phyloP scores from a whole-genome alignment of 1,284 basidiomycete species.

The Trichosporon inkin region DNA sequence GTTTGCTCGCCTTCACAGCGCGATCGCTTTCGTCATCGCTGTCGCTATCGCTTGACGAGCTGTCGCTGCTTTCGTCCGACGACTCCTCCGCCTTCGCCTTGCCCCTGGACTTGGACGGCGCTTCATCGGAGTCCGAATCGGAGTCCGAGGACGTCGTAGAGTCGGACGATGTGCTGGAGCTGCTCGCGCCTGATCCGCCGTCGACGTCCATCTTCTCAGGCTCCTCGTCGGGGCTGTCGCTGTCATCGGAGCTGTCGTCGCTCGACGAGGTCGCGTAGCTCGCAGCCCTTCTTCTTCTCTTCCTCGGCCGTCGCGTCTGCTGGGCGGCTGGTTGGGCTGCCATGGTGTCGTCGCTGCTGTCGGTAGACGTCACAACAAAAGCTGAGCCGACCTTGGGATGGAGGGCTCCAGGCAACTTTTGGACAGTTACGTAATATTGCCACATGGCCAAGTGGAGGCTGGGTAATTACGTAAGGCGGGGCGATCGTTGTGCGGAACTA shows the following conservation, averaged over 20 bases:
- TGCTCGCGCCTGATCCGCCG: constrained; percentile 20
- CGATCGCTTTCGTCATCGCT: constrained; percentile 1
- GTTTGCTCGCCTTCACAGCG: background rate
- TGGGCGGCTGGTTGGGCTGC: constrained; percentile 16
- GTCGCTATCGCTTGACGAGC: constrained; percentile 10
- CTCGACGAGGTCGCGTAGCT: constrained; percentile 35
- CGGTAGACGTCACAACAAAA: background rate
- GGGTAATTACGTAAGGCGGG: background rate
- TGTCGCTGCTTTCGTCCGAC: background rate
- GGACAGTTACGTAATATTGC: constrained; percentile 12
- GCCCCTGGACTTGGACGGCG: constrained; percentile 8
- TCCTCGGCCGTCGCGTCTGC: constrained; percentile 24
- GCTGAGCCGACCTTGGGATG: background rate
- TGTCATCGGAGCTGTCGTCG: constrained; percentile 28
- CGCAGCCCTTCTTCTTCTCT: constrained; percentile 38
- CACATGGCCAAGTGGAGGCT: background rate
- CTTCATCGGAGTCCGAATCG: constrained; percentile 29
- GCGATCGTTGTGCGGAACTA: background rate
- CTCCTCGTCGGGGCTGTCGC: constrained; percentile 11
- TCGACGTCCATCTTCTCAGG: constrained; percentile 28
- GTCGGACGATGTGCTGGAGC: constrained; percentile 14
- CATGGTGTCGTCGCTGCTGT: constrained; percentile 16
- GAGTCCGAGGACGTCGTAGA: constrained; percentile 14
- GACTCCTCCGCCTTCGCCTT: constrained; percentile 15
- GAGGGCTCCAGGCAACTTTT: constrained; percentile 15